These are phyloP conservation scores for Hericium rajendrae DNA, from an alignment of 768 basidiomycete genomes.

Conservation along the genomic window DNA sequence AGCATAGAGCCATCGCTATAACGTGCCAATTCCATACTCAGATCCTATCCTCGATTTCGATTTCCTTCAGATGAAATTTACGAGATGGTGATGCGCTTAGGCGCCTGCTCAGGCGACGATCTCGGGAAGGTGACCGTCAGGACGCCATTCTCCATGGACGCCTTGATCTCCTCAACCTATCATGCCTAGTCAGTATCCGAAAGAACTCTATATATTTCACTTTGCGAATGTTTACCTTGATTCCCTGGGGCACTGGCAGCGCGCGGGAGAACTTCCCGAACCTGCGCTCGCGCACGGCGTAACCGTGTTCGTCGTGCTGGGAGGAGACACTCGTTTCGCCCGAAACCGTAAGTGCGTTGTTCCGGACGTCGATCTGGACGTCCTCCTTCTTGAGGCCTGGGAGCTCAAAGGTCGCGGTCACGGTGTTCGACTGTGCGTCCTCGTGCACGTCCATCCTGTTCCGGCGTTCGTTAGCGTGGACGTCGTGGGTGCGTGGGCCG, in stretches of 20 bases:
- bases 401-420: conserved; percentile 47
- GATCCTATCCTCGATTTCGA: too few species aligned
- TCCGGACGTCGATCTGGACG: conserved; percentile 39
- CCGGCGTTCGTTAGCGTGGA: too few species aligned
- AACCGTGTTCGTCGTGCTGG: conserved; percentile 23
- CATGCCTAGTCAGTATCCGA: background rate
- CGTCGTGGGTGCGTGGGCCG: too few species aligned
- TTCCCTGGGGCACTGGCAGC: too few species aligned
- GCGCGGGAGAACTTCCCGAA: conserved; percentile 10
- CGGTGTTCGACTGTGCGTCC: conserved; percentile 31
- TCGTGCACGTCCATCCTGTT: conserved; percentile 43
- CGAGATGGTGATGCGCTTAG: conserved; percentile 32
- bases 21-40: too few species aligned
- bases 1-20: too few species aligned
- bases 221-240: background rate
- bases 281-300: conserved; percentile 5
- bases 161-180: conserved; percentile 26
- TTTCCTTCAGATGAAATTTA: background rate
- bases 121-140: conserved; percentile 32
- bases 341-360: conserved; percentile 37
- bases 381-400: conserved; percentile 18
- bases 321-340: conserved; percentile 31
- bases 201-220: rapidly evolving
- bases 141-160: conserved; percentile 37
- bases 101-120: conserved; percentile 29